These are phyloP conservation scores for Blastobotrys arbuscula DNA, from an alignment of 1,139 yeast genomes.

Conservation along the genomic window DNA sequence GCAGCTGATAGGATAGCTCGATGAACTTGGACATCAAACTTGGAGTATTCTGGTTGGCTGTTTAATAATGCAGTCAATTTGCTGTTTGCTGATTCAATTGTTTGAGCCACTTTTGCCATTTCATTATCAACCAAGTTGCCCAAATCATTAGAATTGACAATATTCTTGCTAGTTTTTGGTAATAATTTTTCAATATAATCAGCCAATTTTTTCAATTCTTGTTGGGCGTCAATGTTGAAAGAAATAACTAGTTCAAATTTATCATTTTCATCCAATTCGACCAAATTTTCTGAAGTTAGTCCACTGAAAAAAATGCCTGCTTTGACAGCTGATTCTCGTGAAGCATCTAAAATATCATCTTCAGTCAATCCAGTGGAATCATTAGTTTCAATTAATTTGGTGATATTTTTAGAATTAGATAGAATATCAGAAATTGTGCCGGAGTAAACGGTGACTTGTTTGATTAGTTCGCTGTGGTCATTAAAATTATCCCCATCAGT, in stretches of 20 bases:
- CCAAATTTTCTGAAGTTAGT: constrained; percentile 50
- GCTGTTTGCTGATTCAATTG: constrained; percentile 61
- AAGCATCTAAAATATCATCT: constrained; percentile 29
- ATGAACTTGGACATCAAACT: constrained; percentile 65
- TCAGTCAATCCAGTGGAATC: constrained; percentile 48
- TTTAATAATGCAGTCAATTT: constrained; percentile 51
- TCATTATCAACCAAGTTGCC: constrained; percentile 69
- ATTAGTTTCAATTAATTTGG: constrained; percentile 46
- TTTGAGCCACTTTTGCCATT: constrained; percentile 63
- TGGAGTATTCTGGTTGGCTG: constrained; percentile 50
- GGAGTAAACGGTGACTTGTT: constrained; percentile 62
- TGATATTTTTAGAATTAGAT: constrained; percentile 65
- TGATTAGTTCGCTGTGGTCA: constrained; percentile 63
- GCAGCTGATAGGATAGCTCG: constrained; percentile 77
- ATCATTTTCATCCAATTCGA: constrained; percentile 46
- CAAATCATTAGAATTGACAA: constrained; percentile 46
- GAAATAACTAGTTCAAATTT: constrained; percentile 72
- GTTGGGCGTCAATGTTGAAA: constrained; percentile 70
- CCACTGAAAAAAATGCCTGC: constrained; percentile 60
- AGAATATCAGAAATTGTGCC: constrained; percentile 60
- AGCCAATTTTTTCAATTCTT: constrained; percentile 55
- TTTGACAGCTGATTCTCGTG: constrained; percentile 55
- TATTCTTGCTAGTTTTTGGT: constrained; percentile 37
- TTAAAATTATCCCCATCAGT: constrained; percentile 76
- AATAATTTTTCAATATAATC: constrained; percentile 53